Base-by-base conservation (phyloP, 1,284 basidiomycete genomes). In the Mycena sp. region DNA sequence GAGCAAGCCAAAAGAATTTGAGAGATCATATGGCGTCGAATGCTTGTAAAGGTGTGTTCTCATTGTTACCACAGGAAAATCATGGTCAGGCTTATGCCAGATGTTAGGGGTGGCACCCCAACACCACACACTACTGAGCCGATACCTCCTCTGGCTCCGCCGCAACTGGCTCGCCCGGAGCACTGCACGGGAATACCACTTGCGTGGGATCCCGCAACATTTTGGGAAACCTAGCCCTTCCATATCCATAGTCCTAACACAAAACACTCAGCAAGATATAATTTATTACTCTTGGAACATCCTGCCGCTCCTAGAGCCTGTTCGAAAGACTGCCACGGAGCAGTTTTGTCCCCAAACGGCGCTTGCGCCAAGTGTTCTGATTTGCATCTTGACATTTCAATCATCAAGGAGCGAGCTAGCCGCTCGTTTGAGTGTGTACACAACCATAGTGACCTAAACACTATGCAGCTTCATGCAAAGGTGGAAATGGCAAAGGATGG, bases 171-270 rank as follows among this genome's bases (percentile, higher is more conserved):
- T 49, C n/a, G n/a, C n/a, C 28, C 19, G 29, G 46, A 49, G 46
- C 17, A 30, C 28, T 49, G 46, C 46, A n/a, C 29, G 17, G n/a
- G n/a, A n/a, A n/a, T n/a, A n/a, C n/a, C n/a, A n/a, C n/a, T n/a
- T n/a, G n/a, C n/a, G n/a, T n/a, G 46, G 46, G 21, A 49, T 49
- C n/a, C 46, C 45, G 45, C 45, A n/a, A 48, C 45, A 3, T 57
- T 57, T 29, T 45, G 41, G 54, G 41, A 35, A 46, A 57, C 53
- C 23, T 55, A 43, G 28, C 53, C 53, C 17, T 50, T 50, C 40
- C 54, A 57, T 38, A 48, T 26, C 43, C 44, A 30, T 48, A 48
- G 45, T 32, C 29, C 45, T 45, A 45, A 28, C 25, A 16, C 45
- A 48, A 48, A 48, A 19, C 44, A 45, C 44, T 17, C n/a, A n/a